These are phyloP conservation scores for Amylostereum areolatum DNA, from an alignment of 1,284 basidiomycete species.

Conservation along the genomic window DNA sequence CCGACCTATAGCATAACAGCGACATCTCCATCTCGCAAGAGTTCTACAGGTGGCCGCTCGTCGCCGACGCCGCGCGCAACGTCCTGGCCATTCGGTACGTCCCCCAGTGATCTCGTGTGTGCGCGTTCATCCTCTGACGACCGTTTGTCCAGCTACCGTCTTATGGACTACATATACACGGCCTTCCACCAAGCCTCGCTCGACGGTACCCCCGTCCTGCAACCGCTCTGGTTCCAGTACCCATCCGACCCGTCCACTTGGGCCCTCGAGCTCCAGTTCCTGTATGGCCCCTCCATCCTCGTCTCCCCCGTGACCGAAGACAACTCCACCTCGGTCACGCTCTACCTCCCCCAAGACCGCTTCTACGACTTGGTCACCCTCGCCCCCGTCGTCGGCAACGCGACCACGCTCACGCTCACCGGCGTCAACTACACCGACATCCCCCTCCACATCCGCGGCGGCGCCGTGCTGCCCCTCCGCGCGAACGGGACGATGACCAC, in stretches of 20 bases:
- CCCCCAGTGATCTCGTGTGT: not conserved
- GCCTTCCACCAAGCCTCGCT: conserved; percentile 52
- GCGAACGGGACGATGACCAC: conserved; percentile 54
- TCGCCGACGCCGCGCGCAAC: conserved; percentile 54
- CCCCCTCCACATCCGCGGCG: conserved; percentile 57
- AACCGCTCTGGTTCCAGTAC: conserved; percentile 62
- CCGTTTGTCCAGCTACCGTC: conserved; percentile 41
- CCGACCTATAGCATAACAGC: conserved; percentile 42
- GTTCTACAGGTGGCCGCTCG: conserved; percentile 59
- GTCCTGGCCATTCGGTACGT: conserved; percentile 52
- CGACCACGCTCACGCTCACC: conserved; percentile 36
- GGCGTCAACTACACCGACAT: conserved; percentile 53
- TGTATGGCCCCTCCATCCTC: conserved; percentile 61
- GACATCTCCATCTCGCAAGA: conserved; percentile 54
- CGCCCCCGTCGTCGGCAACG: conserved; percentile 39
- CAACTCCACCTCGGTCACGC: conserved; percentile 49
- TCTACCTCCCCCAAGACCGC: conserved; percentile 57
- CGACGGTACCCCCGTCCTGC: conserved; percentile 58
- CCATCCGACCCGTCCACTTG: conserved; percentile 55
- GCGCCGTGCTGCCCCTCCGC: conserved; percentile 51
- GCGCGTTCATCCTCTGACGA: no score
- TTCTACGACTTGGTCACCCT: conserved; percentile 62
- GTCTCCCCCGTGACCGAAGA: conserved; percentile 65
- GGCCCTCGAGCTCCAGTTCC: conserved; percentile 60
- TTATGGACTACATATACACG: conserved; percentile 71